phyloP scores from a whole-genome alignment of 225 moss, liverwort and hornwort genomes.

The Marchantia paleacea region DNA sequence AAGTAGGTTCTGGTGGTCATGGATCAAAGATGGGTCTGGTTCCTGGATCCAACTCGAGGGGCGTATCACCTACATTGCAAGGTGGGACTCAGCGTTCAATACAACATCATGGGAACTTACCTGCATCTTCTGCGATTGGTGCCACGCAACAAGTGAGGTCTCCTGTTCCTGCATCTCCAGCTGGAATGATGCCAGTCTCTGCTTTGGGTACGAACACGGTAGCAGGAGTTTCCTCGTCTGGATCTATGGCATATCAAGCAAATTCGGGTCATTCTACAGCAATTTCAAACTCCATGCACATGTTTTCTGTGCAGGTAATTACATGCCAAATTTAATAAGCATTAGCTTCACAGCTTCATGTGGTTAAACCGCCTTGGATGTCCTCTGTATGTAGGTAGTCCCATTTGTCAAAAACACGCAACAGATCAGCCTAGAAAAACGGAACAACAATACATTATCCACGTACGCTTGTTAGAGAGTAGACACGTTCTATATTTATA shows the following conservation, averaged over 20 bases:
- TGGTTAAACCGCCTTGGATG: too few species aligned
- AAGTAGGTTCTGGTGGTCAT: slow-evolving; percentile 24
- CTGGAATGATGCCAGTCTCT: slow-evolving; percentile 36
- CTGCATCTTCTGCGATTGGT: slow-evolving; percentile 16
- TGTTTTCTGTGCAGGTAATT: slow-evolving; percentile 41
- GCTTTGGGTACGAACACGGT: slow-evolving; percentile 21
- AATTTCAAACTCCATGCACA: slow-evolving; percentile 18
- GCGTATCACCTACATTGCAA: slow-evolving; percentile 16
- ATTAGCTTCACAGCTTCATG: neutral
- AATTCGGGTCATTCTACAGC: slow-evolving; percentile 27
- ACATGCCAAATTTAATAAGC: neutral
- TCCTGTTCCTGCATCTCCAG: slow-evolving; percentile 22
- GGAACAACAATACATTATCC: too few species aligned
- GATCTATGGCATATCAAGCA: slow-evolving; percentile 34
- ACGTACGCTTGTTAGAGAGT: too few species aligned
- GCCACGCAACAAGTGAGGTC: slow-evolving; percentile 29
- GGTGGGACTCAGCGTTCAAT: slow-evolving; percentile 32
- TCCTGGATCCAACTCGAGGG: slow-evolving; percentile 25
- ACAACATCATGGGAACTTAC: slow-evolving; percentile 38
- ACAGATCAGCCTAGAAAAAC: too few species aligned
- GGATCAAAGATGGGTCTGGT: slow-evolving; percentile 23
- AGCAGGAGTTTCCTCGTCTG: slow-evolving; percentile 28
- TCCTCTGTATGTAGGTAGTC: too few species aligned
- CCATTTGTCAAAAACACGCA: too few species aligned
- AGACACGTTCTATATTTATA: neutral